A percentile compares a stretch with the other conserved stretches of the same genome.
phyloP scores from a whole-genome alignment of 192 early-diverging fungal species.

The Podila epigama region DNA sequence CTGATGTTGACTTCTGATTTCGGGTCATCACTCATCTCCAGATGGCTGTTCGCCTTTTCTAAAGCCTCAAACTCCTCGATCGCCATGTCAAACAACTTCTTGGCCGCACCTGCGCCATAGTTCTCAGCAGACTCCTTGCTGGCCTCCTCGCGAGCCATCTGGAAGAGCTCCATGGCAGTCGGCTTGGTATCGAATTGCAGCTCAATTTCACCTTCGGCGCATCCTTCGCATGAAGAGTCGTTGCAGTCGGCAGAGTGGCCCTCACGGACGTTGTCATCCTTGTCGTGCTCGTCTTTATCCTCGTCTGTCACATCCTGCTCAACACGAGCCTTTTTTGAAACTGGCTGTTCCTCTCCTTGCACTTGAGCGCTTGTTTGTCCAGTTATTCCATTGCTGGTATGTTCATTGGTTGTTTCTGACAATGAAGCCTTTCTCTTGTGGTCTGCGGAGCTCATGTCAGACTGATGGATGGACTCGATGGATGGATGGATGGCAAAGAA shows the following conservation, averaged over 20 bases:
- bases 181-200: constrained; percentile 62
- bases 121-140: neutral
- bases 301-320: neutral
- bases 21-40: constrained; percentile 45
- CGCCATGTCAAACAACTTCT: constrained; percentile 63
- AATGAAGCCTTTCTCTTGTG: constrained; percentile 42
- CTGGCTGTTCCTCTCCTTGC: no score
- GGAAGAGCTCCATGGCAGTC: constrained; percentile 62
- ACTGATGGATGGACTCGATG: neutral
- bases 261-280: no score
- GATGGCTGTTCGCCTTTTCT: constrained; percentile 51
- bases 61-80: constrained; percentile 55
- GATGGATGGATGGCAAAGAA: neutral
- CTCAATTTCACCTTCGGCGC: constrained; percentile 68
- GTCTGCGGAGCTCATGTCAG: constrained; percentile 19
- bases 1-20: constrained; percentile 10
- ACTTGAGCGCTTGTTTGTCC: no score
- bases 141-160: constrained; percentile 63
- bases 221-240: constrained; percentile 63
- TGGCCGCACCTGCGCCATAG: constrained; percentile 21
- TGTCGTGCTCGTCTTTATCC: constrained; percentile 4
- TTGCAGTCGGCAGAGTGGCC: constrained; percentile 64
- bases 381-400: constrained; percentile 12
- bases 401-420: neutral
- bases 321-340: constrained; percentile 32